phyloP scores from a whole-genome alignment of 108 stramenopile species.

The Bacterosira constricta region DNA sequence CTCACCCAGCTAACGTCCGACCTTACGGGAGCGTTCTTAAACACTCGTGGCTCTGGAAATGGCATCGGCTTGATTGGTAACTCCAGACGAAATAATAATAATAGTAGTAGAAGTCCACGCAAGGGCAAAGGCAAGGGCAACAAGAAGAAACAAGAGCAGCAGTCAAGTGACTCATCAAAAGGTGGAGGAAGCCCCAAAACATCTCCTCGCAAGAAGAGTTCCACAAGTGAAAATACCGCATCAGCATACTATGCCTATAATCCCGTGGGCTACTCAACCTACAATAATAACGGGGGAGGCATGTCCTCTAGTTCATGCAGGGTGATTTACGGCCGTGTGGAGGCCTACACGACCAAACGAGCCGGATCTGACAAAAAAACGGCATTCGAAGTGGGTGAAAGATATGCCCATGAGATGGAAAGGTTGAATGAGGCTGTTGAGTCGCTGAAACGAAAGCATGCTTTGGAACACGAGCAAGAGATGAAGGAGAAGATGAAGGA shows the following conservation, averaged over 20 bases:
- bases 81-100: too few relatives aligned
- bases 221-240: neutral
- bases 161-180: conserved; percentile 4
- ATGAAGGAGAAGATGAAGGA: neutral
- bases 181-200: too few relatives aligned
- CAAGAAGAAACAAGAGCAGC: conserved; percentile 2
- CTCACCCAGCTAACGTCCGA: conserved; percentile 73
- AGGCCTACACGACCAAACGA: conserved; percentile 88
- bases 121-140: neutral
- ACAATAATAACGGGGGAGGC: neutral
- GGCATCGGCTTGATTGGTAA: neutral
- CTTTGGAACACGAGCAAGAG: conserved; percentile 4
- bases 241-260: conserved; percentile 29
- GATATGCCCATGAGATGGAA: conserved; percentile 71
- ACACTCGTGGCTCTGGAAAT: conserved; percentile 34
- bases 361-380: conserved; percentile 85
- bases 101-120: neutral
- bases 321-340: conserved; percentile 81
- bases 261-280: conserved; percentile 38
- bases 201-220: neutral
- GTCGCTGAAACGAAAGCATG: conserved; percentile 30
- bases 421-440: conserved; percentile 47
- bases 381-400: conserved; percentile 75
- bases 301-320: conserved; percentile 53
- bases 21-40: conserved; percentile 62